These are phyloP conservation scores for Withania somnifera DNA, from an alignment of 305 asterid species.

Conservation along the genomic window DNA sequence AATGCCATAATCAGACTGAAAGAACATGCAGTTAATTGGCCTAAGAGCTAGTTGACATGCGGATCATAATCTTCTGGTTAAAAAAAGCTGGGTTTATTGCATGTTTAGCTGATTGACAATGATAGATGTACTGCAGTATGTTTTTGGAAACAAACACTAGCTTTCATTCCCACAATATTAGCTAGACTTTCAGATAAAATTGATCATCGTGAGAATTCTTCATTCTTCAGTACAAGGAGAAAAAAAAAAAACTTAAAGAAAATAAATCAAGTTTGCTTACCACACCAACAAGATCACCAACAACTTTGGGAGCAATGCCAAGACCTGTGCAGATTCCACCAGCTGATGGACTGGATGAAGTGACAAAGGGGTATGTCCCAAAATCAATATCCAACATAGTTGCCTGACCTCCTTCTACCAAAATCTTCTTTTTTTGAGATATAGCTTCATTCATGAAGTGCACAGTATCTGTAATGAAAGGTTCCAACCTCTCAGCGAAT, in stretches of 20 bases:
- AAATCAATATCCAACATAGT: conserved; percentile 93
- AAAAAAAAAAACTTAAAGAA: neutral
- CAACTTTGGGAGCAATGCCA: conserved; percentile 85
- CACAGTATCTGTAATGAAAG: conserved; percentile 73
- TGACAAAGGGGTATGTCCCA: conserved; percentile 92
- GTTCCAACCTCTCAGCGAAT: conserved; percentile 85
- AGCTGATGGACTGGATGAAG: conserved; percentile 95
- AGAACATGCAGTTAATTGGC: neutral
- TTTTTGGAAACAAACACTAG: neutral
- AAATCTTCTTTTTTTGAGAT: conserved; percentile 47
- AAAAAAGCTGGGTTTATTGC: neutral
- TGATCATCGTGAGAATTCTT: neutral
- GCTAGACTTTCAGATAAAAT: neutral
- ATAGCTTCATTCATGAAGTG: conserved; percentile 73
- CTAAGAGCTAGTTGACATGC: neutral
- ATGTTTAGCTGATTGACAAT: neutral
- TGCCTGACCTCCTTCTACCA: conserved; percentile 99
- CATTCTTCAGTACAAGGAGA: neutral
- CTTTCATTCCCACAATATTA: neutral
- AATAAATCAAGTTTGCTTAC: conserved; percentile 31
- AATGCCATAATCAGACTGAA: neutral
- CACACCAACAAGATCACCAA: conserved; percentile 95
- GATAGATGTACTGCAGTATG: neutral
- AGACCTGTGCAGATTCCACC: conserved; percentile 99
- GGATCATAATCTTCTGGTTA: neutral